A percentile compares a stretch with the other conserved stretches of the same genome.
These are phyloP conservation scores for Talaromyces sp. DNA, from an alignment of 2,329 filamentous ascomycete genomes.

Conservation along the genomic window DNA sequence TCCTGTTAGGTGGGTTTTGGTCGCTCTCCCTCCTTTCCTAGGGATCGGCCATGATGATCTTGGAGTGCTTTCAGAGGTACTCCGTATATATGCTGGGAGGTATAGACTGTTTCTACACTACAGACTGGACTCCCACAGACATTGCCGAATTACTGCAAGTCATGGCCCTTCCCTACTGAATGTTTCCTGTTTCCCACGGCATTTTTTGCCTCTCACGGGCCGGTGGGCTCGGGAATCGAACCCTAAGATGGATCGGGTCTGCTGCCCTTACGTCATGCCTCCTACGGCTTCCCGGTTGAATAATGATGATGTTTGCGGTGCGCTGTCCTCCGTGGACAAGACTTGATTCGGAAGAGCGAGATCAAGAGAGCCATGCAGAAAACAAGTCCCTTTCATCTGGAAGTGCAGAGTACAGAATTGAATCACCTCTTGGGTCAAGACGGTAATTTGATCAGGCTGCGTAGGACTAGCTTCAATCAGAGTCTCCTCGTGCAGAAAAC, in stretches of 20 bases:
- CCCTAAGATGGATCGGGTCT: slow-evolving; percentile 11
- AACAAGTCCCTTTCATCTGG: not conserved
- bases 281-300: slow-evolving; percentile 24
- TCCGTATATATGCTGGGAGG: no score
- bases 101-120: no score
- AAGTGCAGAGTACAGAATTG: not conserved
- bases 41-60: not conserved
- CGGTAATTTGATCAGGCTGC: no score
- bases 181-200: no score
- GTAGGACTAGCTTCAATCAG: slow-evolving; percentile 1
- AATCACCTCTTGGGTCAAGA: not conserved
- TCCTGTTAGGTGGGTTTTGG: not conserved
- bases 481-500: not conserved
- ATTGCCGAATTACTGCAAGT: no score
- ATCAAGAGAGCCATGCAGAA: not conserved
- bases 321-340: not conserved
- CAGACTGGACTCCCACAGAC: no score
- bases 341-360: not conserved
- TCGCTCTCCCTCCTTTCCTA: not conserved
- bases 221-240: slow-evolving; percentile 26
- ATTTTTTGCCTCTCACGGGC: slow-evolving; percentile 17
- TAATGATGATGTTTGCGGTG: slow-evolving; percentile 23
- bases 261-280: slow-evolving; percentile 28
- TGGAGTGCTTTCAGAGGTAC: no score
- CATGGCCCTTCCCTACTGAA: no score